Evolutionary conservation across 371 early-diverging fungal genomes (phyloP).

Genomic region (Mortierella sp.): DNA sequence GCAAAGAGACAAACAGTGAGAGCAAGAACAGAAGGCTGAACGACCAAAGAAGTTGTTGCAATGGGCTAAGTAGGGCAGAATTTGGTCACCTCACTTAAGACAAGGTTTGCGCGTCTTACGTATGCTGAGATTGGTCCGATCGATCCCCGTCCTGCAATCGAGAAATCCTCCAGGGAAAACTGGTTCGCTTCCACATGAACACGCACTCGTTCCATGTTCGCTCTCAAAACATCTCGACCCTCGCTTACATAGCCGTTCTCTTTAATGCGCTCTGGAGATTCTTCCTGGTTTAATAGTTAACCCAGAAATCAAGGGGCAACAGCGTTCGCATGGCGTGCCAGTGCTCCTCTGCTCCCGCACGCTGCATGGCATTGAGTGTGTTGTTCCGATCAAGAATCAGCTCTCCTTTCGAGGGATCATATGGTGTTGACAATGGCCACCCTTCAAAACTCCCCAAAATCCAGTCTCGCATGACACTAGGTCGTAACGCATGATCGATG

Average conservation of each 20-base stretch:
- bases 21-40: not conserved
- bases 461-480: constrained; percentile 54
- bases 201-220: not conserved
- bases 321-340: constrained; percentile 77
- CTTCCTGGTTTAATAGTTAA: constrained; percentile 61
- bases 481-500: constrained; percentile 32
- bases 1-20: not conserved
- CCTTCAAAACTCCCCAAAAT: constrained; percentile 31
- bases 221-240: no score
- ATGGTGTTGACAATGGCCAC: constrained; percentile 54
- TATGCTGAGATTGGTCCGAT: constrained; percentile 24
- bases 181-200: not conserved
- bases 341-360: constrained; percentile 62
- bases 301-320: constrained; percentile 75
- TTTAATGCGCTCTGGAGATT: no score
- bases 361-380: constrained; percentile 62
- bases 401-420: constrained; percentile 39
- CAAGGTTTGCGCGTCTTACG: constrained; percentile 6
- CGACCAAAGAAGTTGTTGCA: not conserved
- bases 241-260: no score
- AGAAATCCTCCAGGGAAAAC: not conserved
- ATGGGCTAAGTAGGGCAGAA: not conserved
- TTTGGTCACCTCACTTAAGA: constrained; percentile 2
- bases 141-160: constrained; percentile 2
- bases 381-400: constrained; percentile 57